Percentiles rank a stretch among this genome's conserved stretches.
phyloP scores from a whole-genome alignment of 345 rosid genomes.

The Citrus sinensis region DVS_A1.0 CM039161.1:15019501-15020000 shows the following conservation, averaged over 20 bases:
- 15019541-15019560: constrained; percentile 84
- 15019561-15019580: constrained; percentile 49
- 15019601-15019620: not conserved
- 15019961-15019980: not conserved
- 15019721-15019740: not conserved
- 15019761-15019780: not conserved
- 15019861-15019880: constrained; percentile 79
- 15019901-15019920: not conserved
- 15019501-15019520: constrained; percentile 49
- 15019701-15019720: constrained; percentile 34
- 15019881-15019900: constrained; percentile 80
- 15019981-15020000: constrained; percentile 1
- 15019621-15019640: not conserved
- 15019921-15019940: not conserved
- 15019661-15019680: constrained; percentile 49
- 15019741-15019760: not conserved
- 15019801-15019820: constrained; percentile 94
- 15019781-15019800: constrained; percentile 65
- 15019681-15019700: constrained; percentile 76
- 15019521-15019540: constrained; percentile 68
- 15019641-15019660: constrained; percentile 5
- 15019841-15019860: constrained; percentile 84
- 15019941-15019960: not conserved
- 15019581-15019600: not conserved
- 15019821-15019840: constrained; percentile 91